Evolutionary conservation across 108 stramenopile species (phyloP).

Genomic region (Nitzschia palea): DNA sequence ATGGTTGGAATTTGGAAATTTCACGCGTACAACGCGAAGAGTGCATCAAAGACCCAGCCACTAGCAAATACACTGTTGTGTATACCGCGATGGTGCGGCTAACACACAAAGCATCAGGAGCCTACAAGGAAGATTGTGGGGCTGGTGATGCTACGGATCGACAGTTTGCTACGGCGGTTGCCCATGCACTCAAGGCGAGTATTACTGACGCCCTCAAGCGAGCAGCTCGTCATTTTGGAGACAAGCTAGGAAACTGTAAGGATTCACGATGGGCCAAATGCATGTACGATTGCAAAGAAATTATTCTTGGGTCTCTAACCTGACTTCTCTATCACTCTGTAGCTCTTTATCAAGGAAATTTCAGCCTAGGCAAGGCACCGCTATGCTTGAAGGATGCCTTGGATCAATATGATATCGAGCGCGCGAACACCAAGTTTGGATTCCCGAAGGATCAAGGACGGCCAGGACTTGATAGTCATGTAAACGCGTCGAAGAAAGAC

Average conservation of each 20-base stretch:
- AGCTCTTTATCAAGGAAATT: constrained; percentile 66
- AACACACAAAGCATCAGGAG: constrained; percentile 57
- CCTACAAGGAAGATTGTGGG: constrained; percentile 80
- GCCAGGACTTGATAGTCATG: background rate
- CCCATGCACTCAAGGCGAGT: constrained; percentile 74
- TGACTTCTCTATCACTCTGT: background rate
- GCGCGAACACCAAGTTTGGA: constrained; percentile 56
- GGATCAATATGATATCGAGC: constrained; percentile 67
- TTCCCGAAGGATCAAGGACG: background rate
- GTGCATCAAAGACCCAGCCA: constrained; percentile 50
- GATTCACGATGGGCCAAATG: no score
- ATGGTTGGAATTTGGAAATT: constrained; percentile 82
- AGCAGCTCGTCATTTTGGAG: constrained; percentile 79
- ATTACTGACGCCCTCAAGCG: constrained; percentile 88
- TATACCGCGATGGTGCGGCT: constrained; percentile 74
- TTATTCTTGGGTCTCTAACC: no score
- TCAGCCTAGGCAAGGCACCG: constrained; percentile 72
- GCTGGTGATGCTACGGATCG: constrained; percentile 77
- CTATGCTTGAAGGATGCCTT: constrained; percentile 62
- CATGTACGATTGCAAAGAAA: no score
- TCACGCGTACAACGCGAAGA: constrained; percentile 46
- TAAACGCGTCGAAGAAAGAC: background rate
- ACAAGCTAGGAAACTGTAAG: constrained; percentile 41
- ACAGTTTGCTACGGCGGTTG: constrained; percentile 59
- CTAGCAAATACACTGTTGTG: constrained; percentile 38